Base-by-base conservation (phyloP, 768 basidiomycete genomes). In the Baorangia bicolor region DNA sequence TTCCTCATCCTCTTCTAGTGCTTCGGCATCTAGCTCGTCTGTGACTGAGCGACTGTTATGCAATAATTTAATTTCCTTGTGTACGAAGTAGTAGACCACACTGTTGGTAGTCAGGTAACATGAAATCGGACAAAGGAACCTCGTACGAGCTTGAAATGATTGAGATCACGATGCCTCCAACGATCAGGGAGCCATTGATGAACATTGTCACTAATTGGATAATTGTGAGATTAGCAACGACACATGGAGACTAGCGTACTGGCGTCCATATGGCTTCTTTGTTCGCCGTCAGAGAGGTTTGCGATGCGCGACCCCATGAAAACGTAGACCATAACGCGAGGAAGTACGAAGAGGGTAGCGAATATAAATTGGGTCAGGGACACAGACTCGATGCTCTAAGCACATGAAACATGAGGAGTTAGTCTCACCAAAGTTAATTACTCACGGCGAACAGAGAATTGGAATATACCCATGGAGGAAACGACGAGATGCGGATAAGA, bases 391-490 rank as follows among this genome's bases (percentile, higher is more conserved):
- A 94, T 90, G 31, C 87, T 88, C 81, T 90, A 53, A 37, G 51
- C 51, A 34, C 49, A 13, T 41, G 51, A n/a, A 34, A n/a, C 12
- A 38, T 63, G 42, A 63, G 47, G 14, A 35, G 51, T 11, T 41
- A 55, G 10, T 51, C 49, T 34, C 34, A 45, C 34, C 16, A 34
- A 51, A 25, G 10, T 25, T 14, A 45, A 48, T 57, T 34, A 76
- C 86, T 73, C 61, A 88, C 88, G 23, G 89, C 85, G 64, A 91
- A 91, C 20, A 94, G 75, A 0, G 85, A 75, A 56, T 92, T 93
- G n/a, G 86, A 84, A 64, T 92, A 94, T 0, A 88, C 87, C 88
- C 90, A 93, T 3, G 92, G 90, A 43, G 90, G 91, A 68, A 94
- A 83, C 5, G 92, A 86, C 4, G 89, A 92, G 21, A 90, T 69